phyloP scores from a whole-genome alignment of 768 basidiomycete species.

The Amanita pseudoporphyria region DNA sequence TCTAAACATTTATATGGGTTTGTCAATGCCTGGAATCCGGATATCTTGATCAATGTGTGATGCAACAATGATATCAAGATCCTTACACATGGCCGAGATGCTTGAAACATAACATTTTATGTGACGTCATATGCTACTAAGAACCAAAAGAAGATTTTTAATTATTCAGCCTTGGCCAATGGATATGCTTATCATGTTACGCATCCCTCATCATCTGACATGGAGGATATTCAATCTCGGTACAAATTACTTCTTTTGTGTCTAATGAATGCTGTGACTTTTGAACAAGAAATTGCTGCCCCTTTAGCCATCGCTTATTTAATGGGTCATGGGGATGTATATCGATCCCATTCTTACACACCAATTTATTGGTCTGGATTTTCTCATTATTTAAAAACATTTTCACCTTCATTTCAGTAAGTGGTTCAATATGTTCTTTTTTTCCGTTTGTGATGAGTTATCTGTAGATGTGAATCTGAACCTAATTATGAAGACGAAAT shows the following conservation, averaged over 20 bases:
- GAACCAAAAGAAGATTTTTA: slow-evolving; percentile 21
- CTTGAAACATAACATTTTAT: slow-evolving; percentile 24
- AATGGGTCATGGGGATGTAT: slow-evolving; percentile 33
- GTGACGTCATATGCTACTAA: slow-evolving; percentile 25
- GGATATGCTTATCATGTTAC: slow-evolving; percentile 21
- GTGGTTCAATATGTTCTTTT: too few species aligned
- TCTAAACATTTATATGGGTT: neutral
- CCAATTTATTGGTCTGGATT: slow-evolving; percentile 25
- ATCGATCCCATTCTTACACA: slow-evolving; percentile 25
- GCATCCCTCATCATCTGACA: slow-evolving; percentile 6
- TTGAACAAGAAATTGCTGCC: slow-evolving; percentile 26
- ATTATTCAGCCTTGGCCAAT: slow-evolving; percentile 25
- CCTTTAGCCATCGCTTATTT: slow-evolving; percentile 31
- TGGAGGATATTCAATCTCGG: slow-evolving; percentile 13
- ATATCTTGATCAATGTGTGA: neutral
- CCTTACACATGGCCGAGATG: slow-evolving; percentile 23
- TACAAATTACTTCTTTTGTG: slow-evolving; percentile 23
- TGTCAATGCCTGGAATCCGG: neutral
- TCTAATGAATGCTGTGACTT: slow-evolving; percentile 21
- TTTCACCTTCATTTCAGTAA: too few species aligned
- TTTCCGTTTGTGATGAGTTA: too few species aligned
- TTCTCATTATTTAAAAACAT: slow-evolving; percentile 8
- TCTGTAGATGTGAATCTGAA: too few species aligned
- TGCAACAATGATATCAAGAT: slow-evolving; percentile 34
- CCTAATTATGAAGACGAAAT: too few species aligned